Percentiles rank a stretch among this genome's conserved stretches.
phyloP scores from a whole-genome alignment of 495 filamentous ascomycete genomes.

The Penicillium subrubescens region DNA sequence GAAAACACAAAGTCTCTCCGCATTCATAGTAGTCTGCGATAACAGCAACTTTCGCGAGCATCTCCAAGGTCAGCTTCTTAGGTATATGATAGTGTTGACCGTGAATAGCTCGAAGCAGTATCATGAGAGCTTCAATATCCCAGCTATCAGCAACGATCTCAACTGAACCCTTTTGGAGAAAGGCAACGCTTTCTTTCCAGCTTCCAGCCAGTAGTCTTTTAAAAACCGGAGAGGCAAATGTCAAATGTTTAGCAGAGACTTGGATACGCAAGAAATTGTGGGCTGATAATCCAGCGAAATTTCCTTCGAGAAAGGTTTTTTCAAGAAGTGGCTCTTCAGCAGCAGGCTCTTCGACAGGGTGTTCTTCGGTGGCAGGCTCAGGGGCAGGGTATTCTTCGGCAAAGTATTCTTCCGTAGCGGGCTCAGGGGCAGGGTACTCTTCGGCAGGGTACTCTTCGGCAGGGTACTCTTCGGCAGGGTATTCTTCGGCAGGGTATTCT shows the following conservation, averaged over 20 bases:
- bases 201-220: slow-evolving; percentile 30
- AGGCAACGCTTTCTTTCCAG: slow-evolving; percentile 40
- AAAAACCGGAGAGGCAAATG: slow-evolving; percentile 51
- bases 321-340: neutral
- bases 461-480: too few relatives aligned
- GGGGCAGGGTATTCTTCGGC: too few relatives aligned
- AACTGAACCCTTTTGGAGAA: slow-evolving; percentile 41
- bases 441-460: too few relatives aligned
- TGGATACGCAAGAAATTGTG: slow-evolving; percentile 23
- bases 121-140: slow-evolving; percentile 46
- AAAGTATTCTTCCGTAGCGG: too few relatives aligned
- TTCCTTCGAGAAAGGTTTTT: neutral
- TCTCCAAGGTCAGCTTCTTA: slow-evolving; percentile 37
- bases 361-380: too few relatives aligned
- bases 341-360: too few relatives aligned
- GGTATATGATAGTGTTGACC: slow-evolving; percentile 46
- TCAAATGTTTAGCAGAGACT: slow-evolving; percentile 56
- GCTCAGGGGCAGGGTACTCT: too few relatives aligned
- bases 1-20: slow-evolving; percentile 44
- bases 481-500: too few relatives aligned
- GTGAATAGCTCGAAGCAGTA: slow-evolving; percentile 56
- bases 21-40: slow-evolving; percentile 56
- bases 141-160: slow-evolving; percentile 39
- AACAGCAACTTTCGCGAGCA: slow-evolving; percentile 50
- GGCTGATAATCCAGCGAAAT: neutral